Percentiles rank a stretch among this genome's conserved stretches.
Conservation (phyloP, 495 filamentous ascomycete species). For the Glarea lozoyensis region DNA sequence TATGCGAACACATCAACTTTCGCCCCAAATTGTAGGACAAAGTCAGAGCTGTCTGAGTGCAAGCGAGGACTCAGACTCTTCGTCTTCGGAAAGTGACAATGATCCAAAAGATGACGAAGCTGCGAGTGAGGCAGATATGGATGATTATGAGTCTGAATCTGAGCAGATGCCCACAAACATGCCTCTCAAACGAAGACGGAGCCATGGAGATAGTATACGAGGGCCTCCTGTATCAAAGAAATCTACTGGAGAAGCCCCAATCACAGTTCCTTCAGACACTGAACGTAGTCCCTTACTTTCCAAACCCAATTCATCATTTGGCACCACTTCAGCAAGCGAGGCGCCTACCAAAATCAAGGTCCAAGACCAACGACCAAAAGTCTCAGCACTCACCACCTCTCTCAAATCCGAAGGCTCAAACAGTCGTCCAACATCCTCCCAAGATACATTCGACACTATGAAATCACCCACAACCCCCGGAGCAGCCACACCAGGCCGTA, state of each 20-base stretch:
- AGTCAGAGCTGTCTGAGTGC: conserved; percentile 15
- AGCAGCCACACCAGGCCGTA: not conserved
- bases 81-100: conserved; percentile 4
- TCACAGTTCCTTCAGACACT: conserved; percentile 9
- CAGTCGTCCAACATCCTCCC: conserved; percentile 8
- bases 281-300: not conserved
- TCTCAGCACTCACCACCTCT: no score
- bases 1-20: conserved; percentile 68
- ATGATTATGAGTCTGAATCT: conserved; percentile 27
- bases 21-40: conserved; percentile 51
- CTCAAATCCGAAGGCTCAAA: conserved; percentile 4
- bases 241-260: conserved; percentile 17
- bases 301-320: not conserved
- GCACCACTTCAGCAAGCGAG: conserved; percentile 3
- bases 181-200: conserved; percentile 12
- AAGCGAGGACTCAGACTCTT: conserved; percentile 18
- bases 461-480: conserved; percentile 1
- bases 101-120: conserved; percentile 3
- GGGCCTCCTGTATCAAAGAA: conserved; percentile 23
- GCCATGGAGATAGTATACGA: conserved; percentile 19
- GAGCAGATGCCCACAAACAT: conserved; percentile 6
- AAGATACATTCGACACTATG: not conserved
- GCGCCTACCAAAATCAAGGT: no score
- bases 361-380: no score
- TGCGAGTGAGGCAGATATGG: conserved; percentile 42